Percentiles rank a stretch among this genome's conserved stretches.
Evolutionary conservation across 257 asterid species (phyloP).

Genomic region (Coffea canephora): DNA sequence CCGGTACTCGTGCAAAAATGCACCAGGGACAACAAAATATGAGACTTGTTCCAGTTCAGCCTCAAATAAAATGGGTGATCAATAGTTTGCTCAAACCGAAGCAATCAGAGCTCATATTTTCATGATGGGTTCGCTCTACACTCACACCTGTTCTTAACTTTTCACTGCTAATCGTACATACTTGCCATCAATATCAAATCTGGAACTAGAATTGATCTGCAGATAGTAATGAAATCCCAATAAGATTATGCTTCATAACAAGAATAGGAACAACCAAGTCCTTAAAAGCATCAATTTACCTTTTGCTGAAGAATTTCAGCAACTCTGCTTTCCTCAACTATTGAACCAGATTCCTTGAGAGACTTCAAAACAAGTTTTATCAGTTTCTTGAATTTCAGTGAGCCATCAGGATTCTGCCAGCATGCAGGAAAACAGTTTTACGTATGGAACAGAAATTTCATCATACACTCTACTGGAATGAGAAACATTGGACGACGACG

Average conservation of each 20-base stretch:
- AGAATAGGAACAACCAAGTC: neutral
- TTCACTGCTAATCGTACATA: conserved; percentile 44
- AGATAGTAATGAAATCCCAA: conserved; percentile 7
- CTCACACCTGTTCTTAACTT: conserved; percentile 22
- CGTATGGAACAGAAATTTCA: neutral
- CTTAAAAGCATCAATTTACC: conserved; percentile 35
- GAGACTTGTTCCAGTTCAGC: neutral
- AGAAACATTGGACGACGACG: neutral
- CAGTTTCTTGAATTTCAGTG: conserved; percentile 62
- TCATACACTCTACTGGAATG: neutral
- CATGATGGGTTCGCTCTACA: neutral
- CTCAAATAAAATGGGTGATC: neutral
- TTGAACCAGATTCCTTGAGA: conserved; percentile 55
- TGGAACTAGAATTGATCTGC: conserved; percentile 74
- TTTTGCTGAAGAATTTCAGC: conserved; percentile 52
- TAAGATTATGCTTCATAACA: neutral
- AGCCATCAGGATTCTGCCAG: conserved; percentile 63
- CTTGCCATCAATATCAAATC: conserved; percentile 58
- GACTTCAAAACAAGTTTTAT: conserved; percentile 50
- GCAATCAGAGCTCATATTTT: neutral
- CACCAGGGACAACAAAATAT: neutral
- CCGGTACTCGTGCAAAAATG: neutral
- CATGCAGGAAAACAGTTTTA: conserved; percentile 18
- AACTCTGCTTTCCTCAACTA: conserved; percentile 41
- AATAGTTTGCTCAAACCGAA: neutral